A percentile compares a stretch with the other conserved stretches of the same genome.
Evolutionary conservation across 2,329 filamentous ascomycete species (phyloP).

Genomic region (Alternaria angustiovoidea): DNA sequence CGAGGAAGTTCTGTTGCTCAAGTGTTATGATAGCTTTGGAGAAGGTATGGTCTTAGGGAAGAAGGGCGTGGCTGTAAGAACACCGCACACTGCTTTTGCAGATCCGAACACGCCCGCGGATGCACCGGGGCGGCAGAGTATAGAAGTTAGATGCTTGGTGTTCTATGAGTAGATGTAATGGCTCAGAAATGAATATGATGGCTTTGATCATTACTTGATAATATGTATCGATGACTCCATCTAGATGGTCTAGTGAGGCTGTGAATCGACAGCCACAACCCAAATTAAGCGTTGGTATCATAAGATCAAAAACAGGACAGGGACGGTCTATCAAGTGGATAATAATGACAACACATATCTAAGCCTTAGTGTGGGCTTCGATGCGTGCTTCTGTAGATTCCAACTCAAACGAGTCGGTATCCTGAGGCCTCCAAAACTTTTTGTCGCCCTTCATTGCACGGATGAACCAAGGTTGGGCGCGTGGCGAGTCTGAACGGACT

Average conservation of each 20-base stretch:
- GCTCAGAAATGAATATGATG: too few species aligned
- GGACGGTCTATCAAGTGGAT: neutral
- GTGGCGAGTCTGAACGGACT: constrained; percentile 34
- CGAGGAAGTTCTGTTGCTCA: constrained; percentile 62
- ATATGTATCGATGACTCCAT: neutral
- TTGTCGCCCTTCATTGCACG: constrained; percentile 34
- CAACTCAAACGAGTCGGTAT: constrained; percentile 34
- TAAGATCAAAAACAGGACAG: neutral
- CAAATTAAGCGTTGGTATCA: neutral
- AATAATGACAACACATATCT: too few species aligned
- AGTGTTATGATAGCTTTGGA: constrained; percentile 58
- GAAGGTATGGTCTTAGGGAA: constrained; percentile 53
- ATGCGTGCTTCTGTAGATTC: constrained; percentile 21
- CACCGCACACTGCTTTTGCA: constrained; percentile 72
- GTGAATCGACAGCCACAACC: neutral
- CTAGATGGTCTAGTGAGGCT: neutral
- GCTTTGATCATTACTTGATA: neutral
- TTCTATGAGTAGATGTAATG: constrained; percentile 62
- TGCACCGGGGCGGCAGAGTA: constrained; percentile 65
- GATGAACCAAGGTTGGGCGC: constrained; percentile 38
- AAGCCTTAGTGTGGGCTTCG: constrained; percentile 13
- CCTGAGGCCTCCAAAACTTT: constrained; percentile 32
- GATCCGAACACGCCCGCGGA: constrained; percentile 63
- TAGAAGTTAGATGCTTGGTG: constrained; percentile 70
- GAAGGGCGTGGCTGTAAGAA: constrained; percentile 53